phyloP scores from a whole-genome alignment of 2,329 filamentous ascomycete genomes.

The Neonectria hederae region DNA sequence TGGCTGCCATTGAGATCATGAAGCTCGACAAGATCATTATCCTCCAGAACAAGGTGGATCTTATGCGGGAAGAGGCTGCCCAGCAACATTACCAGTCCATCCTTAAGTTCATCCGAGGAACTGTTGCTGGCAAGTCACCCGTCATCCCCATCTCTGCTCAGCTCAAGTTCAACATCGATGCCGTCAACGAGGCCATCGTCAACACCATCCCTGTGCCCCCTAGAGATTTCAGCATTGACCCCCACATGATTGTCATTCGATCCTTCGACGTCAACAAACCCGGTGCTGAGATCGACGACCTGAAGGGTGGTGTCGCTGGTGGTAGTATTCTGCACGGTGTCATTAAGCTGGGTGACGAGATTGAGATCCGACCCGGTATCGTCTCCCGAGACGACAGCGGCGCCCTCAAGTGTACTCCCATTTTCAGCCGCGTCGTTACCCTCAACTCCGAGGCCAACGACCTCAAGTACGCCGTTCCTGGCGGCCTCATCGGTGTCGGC shows the following conservation, averaged over 20 bases:
- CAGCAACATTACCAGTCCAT: conserved; percentile 96
- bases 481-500: conserved; percentile 97
- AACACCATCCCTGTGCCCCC: conserved; percentile 92
- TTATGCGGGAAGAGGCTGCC: conserved; percentile 96
- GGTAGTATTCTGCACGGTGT: conserved; percentile 97
- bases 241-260: conserved; percentile 99
- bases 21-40: conserved; percentile 99
- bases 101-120: conserved; percentile 97
- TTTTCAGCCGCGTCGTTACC: conserved; percentile 93
- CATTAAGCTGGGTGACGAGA: conserved; percentile 95
- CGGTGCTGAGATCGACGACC: conserved; percentile 96
- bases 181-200: conserved; percentile 95
- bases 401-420: conserved; percentile 94
- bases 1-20: conserved; percentile 99
- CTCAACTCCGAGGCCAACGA: conserved; percentile 98
- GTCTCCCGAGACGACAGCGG: conserved; percentile 95
- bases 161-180: conserved; percentile 99
- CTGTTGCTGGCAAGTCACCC: conserved; percentile 91
- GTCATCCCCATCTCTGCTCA: conserved; percentile 98
- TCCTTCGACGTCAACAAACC: conserved; percentile 99
- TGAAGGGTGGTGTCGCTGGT: conserved; percentile 98
- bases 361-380: conserved; percentile 98
- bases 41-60: conserved; percentile 98
- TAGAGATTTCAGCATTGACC: conserved; percentile 89
- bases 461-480: conserved; percentile 96